Evolutionary conservation across 371 early-diverging fungal species (phyloP).

Genomic region (Syncephalis plumigaleata): DNA sequence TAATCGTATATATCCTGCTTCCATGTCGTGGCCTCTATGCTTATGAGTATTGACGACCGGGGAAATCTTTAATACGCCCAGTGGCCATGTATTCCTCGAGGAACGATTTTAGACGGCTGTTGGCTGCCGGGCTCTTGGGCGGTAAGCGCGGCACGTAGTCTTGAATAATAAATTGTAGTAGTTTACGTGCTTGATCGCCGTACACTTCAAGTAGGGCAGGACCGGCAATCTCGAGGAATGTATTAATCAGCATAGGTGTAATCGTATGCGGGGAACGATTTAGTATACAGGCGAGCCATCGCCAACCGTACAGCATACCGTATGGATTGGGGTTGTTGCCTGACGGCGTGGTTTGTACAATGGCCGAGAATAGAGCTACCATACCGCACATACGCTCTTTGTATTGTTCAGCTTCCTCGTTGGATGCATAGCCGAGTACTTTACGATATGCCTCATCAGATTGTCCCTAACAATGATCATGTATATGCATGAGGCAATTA

Average conservation of each 20-base stretch:
- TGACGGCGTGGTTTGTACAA: neutral
- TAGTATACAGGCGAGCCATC: neutral
- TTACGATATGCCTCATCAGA: neutral
- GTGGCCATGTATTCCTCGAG: neutral
- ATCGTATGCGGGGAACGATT: neutral
- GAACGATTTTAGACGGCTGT: neutral
- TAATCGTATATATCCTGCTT: too few relatives aligned
- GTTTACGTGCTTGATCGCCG: neutral
- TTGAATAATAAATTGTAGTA: neutral
- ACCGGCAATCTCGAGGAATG: neutral
- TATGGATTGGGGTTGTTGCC: neutral
- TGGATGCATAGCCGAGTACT: neutral
- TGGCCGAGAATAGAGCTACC: neutral
- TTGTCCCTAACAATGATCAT: neutral
- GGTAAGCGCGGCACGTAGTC: neutral
- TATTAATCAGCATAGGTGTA: conserved; percentile 1
- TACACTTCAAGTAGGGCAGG: neutral
- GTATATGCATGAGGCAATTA: neutral
- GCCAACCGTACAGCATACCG: neutral
- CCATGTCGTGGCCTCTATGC: neutral
- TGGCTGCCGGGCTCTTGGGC: neutral
- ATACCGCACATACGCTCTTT: conserved; percentile 1
- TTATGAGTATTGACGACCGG: neutral
- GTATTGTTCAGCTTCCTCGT: neutral
- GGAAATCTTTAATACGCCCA: neutral